phyloP scores from a whole-genome alignment of 2,329 filamentous ascomycete species.

The Venturia effusa region DNA sequence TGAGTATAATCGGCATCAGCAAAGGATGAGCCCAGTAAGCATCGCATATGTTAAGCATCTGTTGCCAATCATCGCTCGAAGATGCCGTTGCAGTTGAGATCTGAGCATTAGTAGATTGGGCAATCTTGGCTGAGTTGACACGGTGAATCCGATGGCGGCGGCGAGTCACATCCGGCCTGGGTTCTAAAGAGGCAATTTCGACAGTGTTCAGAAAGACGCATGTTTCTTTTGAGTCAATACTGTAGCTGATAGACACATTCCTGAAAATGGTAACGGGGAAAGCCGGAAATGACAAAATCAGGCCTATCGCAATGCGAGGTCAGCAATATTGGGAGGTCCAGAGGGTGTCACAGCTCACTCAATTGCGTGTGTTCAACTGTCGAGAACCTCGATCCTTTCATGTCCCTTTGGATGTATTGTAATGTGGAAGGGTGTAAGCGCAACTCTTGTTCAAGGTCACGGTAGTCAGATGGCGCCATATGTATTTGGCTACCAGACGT shows the following conservation, averaged over 20 bases:
- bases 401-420: background rate
- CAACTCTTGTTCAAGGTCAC: background rate
- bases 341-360: background rate
- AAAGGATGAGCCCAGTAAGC: background rate
- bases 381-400: background rate
- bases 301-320: background rate
- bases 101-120: too few species aligned
- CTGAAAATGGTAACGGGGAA: background rate
- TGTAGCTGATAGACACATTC: background rate
- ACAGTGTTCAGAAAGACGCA: background rate
- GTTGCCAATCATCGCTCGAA: background rate
- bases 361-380: background rate
- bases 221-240: background rate
- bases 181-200: background rate
- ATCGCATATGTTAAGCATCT: background rate
- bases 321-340: background rate
- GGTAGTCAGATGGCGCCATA: background rate
- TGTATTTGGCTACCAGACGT: background rate
- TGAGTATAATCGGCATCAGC: background rate
- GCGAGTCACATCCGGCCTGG: too few species aligned
- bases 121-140: too few species aligned
- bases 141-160: too few species aligned
- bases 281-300: background rate
- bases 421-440: background rate
- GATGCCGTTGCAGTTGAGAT: too few species aligned